Conservation (phyloP, 345 rosid genomes). For the Mangifera indica region DNA sequence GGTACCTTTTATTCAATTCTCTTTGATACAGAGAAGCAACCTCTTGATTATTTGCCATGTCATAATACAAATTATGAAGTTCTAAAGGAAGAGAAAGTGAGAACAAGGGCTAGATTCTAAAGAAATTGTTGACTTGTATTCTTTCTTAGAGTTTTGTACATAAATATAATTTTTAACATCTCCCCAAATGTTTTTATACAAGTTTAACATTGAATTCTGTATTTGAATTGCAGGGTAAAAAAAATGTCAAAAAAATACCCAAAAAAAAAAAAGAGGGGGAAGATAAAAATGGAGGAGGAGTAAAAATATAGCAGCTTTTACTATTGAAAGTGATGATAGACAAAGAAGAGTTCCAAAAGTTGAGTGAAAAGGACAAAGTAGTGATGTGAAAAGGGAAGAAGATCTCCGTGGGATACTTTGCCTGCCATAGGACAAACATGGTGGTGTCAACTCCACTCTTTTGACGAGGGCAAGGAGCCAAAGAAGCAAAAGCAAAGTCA, state of each 20-base stretch:
- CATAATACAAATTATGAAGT: too few relatives aligned
- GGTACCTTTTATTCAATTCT: not conserved
- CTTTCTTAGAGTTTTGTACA: too few relatives aligned
- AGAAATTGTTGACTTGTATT: too few relatives aligned
- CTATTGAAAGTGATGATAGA: constrained; percentile 30
- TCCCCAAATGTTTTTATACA: not conserved
- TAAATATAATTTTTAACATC: too few relatives aligned
- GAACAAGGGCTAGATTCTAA: too few relatives aligned
- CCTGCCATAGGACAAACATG: constrained; percentile 47
- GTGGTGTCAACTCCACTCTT: constrained; percentile 48
- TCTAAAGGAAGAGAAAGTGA: too few relatives aligned
- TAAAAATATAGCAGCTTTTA: constrained; percentile 31
- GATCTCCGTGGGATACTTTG: constrained; percentile 70
- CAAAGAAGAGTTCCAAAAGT: constrained; percentile 5
- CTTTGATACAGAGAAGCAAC: constrained; percentile 7
- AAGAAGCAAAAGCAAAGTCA: constrained; percentile 11
- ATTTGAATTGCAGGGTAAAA: constrained; percentile 33
- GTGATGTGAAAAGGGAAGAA: constrained; percentile 30
- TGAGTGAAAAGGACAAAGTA: constrained; percentile 32
- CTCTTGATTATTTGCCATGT: not conserved
- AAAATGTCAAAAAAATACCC: constrained; percentile 3
- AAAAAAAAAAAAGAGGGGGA: not conserved
- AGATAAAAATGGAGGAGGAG: constrained; percentile 20
- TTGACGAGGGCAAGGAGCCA: constrained; percentile 31
- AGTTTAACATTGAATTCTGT: not conserved